Evolutionary conservation across 768 basidiomycete species (phyloP), one percentile per base, ranked within the genome.

Genomic region (Collybia nuda): DNA sequence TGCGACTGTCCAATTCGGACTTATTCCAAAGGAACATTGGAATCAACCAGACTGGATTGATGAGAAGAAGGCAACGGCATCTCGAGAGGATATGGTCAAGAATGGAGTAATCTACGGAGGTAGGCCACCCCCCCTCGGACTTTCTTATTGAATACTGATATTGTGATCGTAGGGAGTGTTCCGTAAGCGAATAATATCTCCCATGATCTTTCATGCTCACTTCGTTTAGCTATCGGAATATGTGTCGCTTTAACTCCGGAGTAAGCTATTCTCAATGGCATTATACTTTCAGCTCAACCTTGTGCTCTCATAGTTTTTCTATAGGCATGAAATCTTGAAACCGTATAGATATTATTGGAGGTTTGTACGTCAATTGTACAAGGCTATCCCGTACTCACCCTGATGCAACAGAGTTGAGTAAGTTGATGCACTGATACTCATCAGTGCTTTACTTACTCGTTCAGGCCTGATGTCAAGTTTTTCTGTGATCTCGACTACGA

Each of bases 181-280:
- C 79, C 89, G 87, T 90, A 67, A 53, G 85, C 77, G 18, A 44
- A 41, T 53, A 41, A 21, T 43, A 47, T 7, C 26, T 19, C 41
- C 9, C 42, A 40, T 24, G 29, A 23, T 26, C 11, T 46, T 22
- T 9, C 6, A 15, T 40, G 7, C 28, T 52, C 19, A 56, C 24
- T 15, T 38, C 35, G 19, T 42, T 41, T 51, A 78, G 76, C 28
- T 96, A 98, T 61, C 88, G 96, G 48, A 95, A 97, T 59, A 98
- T 98, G 96, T 98, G 96, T 67, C 84, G 96, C 15, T 98, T 84
- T 72, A 94, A 97, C 70, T 93, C 91, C 46, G 94, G 93, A 28
- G 91, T 94, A 70, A 59, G 84, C 9, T 32, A 11, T 74, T n/a
- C 9, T 8, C 32, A 24, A 23, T 32, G 2, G 37, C 44, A 35